Conservation (phyloP, 2,329 filamentous ascomycete species). For the Penicillium sp. region DNA sequence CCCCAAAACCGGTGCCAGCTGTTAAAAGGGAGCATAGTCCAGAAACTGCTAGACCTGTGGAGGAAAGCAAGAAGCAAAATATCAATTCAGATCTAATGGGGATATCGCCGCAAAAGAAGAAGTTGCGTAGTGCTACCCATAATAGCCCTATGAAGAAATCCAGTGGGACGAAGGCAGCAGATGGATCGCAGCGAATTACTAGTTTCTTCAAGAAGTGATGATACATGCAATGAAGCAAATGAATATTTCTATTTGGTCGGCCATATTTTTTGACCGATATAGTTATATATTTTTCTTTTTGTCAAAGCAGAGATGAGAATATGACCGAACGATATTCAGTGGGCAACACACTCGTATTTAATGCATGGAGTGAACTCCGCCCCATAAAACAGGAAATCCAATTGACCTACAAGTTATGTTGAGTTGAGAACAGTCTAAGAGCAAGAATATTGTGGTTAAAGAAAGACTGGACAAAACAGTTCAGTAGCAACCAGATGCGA, state of each 20-base stretch:
- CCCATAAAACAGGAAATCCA: background rate
- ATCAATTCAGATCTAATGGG: constrained; percentile 13
- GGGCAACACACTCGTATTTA: background rate
- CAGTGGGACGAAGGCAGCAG: constrained; percentile 42
- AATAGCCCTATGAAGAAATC: constrained; percentile 52
- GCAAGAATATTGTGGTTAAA: background rate
- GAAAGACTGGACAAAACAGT: background rate
- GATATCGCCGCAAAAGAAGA: constrained; percentile 47
- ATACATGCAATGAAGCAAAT: background rate
- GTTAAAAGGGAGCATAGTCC: constrained; percentile 51
- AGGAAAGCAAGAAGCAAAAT: constrained; percentile 29
- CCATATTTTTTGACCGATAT: background rate
- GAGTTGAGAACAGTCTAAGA: background rate
- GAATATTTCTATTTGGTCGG: background rate
- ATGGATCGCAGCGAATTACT: constrained; percentile 55
- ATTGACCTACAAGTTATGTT: background rate
- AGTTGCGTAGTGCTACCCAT: constrained; percentile 57
- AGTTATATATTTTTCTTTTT: background rate
- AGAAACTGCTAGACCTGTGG: constrained; percentile 25
- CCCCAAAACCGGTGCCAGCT: constrained; percentile 48
- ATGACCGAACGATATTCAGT: too few species aligned
- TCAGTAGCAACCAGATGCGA: background rate
- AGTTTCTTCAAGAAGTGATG: constrained; percentile 48
- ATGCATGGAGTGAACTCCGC: background rate
- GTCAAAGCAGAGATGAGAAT: background rate